phyloP scores from a whole-genome alignment of 225 moss, liverwort and hornwort species.

The Sphagnum contortum region DNA sequence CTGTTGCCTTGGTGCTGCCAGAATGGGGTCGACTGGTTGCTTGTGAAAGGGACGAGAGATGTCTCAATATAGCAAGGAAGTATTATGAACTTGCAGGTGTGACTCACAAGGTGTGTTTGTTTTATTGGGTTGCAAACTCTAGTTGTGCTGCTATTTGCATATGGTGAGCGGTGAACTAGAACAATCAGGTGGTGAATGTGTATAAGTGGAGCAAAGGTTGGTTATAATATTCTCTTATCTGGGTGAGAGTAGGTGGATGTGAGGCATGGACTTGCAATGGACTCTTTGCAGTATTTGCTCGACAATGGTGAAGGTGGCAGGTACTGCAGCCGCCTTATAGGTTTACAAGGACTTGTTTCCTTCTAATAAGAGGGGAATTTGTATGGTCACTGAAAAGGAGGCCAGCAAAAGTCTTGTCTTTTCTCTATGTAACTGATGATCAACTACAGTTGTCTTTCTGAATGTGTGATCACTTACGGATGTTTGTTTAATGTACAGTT shows the following conservation, averaged over 20 bases:
- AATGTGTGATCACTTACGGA: background rate
- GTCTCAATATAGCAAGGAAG: slow-evolving; percentile 55
- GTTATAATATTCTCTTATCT: slow-evolving; percentile 7
- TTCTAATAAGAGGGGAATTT: too few species aligned
- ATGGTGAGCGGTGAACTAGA: background rate
- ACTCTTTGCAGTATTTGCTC: slow-evolving; percentile 61
- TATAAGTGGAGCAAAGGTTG: too few species aligned
- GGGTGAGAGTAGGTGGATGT: slow-evolving; percentile 56
- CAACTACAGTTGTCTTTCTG: background rate
- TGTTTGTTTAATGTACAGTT: slow-evolving; percentile 29
- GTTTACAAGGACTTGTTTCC: too few species aligned
- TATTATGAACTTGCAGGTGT: slow-evolving; percentile 82
- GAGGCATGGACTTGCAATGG: slow-evolving; percentile 66
- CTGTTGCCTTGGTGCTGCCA: slow-evolving; percentile 91
- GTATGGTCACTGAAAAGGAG: too few species aligned
- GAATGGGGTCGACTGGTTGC: slow-evolving; percentile 82
- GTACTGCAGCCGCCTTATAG: slow-evolving; percentile 15
- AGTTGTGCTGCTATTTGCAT: background rate
- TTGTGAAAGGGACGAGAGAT: slow-evolving; percentile 72
- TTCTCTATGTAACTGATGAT: too few species aligned
- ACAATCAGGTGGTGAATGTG: too few species aligned
- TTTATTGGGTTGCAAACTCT: background rate
- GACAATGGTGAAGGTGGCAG: slow-evolving; percentile 67
- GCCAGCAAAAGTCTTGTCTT: too few species aligned
- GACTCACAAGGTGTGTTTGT: slow-evolving; percentile 52